phyloP scores from a whole-genome alignment of 768 basidiomycete species.

The Cyathus striatus region DNA sequence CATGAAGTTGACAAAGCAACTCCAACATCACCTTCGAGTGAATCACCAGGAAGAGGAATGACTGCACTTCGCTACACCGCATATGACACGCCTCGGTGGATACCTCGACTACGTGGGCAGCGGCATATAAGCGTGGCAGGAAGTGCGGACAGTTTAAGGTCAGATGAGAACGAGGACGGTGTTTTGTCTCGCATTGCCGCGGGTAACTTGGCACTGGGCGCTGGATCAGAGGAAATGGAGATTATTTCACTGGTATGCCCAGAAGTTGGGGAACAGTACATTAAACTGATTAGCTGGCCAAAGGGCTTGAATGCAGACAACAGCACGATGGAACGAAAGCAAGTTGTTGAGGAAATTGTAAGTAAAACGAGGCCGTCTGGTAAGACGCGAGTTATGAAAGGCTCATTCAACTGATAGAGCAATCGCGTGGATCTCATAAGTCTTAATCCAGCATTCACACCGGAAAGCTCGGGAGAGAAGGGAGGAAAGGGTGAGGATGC shows the following conservation, averaged over 20 bases:
- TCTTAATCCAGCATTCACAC: slow-evolving; percentile 66
- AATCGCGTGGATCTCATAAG: slow-evolving; percentile 58
- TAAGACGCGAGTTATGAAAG: no score
- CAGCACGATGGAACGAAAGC: no score
- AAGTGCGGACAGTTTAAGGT: slow-evolving; percentile 26
- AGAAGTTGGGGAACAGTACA: no score
- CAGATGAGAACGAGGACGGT: slow-evolving; percentile 24
- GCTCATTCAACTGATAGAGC: slow-evolving; percentile 14
- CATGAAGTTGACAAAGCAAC: slow-evolving; percentile 14
- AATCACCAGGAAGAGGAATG: slow-evolving; percentile 8
- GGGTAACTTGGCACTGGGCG: slow-evolving; percentile 39
- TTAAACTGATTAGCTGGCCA: no score
- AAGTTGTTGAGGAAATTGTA: no score
- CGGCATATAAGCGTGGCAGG: slow-evolving; percentile 21
- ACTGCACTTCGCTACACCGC: slow-evolving; percentile 64
- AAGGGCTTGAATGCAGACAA: no score
- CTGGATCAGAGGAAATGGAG: slow-evolving; percentile 19
- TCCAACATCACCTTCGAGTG: slow-evolving; percentile 8
- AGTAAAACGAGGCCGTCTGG: no score
- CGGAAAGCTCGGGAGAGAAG: slow-evolving; percentile 29
- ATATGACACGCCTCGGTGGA: slow-evolving; percentile 57
- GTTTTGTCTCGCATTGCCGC: slow-evolving; percentile 26
- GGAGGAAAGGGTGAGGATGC: slow-evolving; percentile 3
- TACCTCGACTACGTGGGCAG: slow-evolving; percentile 34
- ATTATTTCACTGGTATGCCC: slow-evolving; percentile 13